Percentiles rank a stretch among this genome's conserved stretches.
Conservation (phyloP, 768 basidiomycete species). For the Tremella fuciformis region DNA sequence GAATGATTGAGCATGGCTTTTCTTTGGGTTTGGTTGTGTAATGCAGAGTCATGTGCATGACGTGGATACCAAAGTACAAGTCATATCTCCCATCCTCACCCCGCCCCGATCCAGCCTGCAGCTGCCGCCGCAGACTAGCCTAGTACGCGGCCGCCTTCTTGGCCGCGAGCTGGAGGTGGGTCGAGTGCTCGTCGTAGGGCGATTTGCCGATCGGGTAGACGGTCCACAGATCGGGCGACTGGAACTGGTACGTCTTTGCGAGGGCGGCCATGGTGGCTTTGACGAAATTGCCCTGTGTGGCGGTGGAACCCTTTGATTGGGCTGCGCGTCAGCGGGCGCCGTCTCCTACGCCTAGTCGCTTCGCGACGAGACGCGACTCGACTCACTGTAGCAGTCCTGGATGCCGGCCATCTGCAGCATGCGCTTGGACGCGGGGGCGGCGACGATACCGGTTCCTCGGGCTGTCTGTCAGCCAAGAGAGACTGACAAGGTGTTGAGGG, state of each 20-base stretch:
- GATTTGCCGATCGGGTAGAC: constrained; percentile 65
- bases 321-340: constrained; percentile 49
- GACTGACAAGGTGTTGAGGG: not conserved
- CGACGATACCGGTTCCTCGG: constrained; percentile 98
- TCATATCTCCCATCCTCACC: too few relatives aligned
- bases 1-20: constrained; percentile 6
- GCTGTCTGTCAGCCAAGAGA: constrained; percentile 47
- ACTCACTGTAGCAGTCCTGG: constrained; percentile 79
- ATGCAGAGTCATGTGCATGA: constrained; percentile 4
- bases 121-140: constrained; percentile 20
- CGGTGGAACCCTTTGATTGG: constrained; percentile 95
- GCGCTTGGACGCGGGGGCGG: constrained; percentile 95
- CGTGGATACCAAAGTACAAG: too few relatives aligned
- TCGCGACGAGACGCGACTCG: not conserved
- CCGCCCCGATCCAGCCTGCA: not conserved
- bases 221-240: constrained; percentile 96
- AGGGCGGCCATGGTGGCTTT: constrained; percentile 93
- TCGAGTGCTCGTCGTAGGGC: constrained; percentile 86
- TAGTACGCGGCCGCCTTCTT: constrained; percentile 59
- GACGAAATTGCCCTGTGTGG: constrained; percentile 72
- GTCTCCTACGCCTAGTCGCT: too few relatives aligned
- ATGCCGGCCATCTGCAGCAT: constrained; percentile 96
- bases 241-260: constrained; percentile 86
- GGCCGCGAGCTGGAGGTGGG: constrained; percentile 78
- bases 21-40: not conserved